Evolutionary conservation across 257 asterid genomes (phyloP), one percentile per base, ranked within the genome.

Genomic region (Lithospermum erythrorhizon): DNA sequence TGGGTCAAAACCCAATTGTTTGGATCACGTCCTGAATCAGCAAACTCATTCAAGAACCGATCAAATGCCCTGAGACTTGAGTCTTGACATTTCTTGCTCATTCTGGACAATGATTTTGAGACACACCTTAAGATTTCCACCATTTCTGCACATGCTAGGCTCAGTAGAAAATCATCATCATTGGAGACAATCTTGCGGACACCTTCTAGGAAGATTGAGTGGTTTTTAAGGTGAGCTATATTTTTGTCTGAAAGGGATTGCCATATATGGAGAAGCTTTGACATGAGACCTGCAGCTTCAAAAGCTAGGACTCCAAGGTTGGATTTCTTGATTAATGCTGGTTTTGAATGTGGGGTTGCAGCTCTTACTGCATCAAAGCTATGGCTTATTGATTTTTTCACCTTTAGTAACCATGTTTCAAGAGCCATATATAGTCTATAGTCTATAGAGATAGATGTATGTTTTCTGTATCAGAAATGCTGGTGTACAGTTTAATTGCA

Each of bases 201-300:
- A 30, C 98, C 98, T 83, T 91, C 98, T 0, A 84, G 76, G 61
- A 79, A 72, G 17, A 86, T 59, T 0, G 87, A 78, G 0, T 91
- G 94, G 48, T 62, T 72, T 17, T 85, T 83, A 11, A 93, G 77
- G 16, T 95, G 82, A 2, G 73, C 62, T 0, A 86, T 27, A 55
- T 56, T 83, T 4, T 67, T 65, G 68, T 93, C 95, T 2, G 98
- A 78, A 20, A 88, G 75, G 19, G 86, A 86, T 51, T 81, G 84
- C 95, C 95, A 91, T 18, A 91, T 59, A 55, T 91, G 98, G 65
- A 89, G 83, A n/a, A 91, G 83, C 86, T 91, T 89, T 5, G 97
- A 78, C 85, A 86, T 84, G 53, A 86, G 66, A 6, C 85, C 86
- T 6, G 95, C 81, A 65, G 83, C 75, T 87, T 93, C 98, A 67